These are phyloP conservation scores for Solanum ahanhuiri DNA, from an alignment of 257 asterid species.

Conservation along the genomic window DNA sequence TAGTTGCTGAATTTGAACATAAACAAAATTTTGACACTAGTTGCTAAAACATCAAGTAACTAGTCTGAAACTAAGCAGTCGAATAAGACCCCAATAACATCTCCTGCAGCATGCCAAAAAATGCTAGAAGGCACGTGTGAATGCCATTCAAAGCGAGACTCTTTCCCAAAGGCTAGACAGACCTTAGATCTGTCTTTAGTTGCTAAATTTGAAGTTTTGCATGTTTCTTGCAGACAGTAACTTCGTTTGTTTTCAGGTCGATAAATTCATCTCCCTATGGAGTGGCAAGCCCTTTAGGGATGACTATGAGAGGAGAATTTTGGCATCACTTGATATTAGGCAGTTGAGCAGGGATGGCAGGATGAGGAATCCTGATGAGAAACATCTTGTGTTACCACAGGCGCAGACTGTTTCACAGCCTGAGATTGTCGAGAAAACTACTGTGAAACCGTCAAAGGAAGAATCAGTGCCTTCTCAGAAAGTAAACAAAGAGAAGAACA, in stretches of 20 bases:
- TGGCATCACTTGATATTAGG: constrained; percentile 60
- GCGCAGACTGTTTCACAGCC: constrained; percentile 25
- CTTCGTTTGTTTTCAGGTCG: constrained; percentile 26
- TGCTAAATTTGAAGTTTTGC: neutral
- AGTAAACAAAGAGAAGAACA: constrained; percentile 1
- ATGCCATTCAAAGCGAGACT: neutral
- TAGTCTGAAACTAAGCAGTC: neutral
- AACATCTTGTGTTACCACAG: constrained; percentile 33
- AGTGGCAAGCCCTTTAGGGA: constrained; percentile 47
- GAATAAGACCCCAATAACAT: neutral
- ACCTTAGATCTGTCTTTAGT: neutral
- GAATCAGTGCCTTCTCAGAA: constrained; percentile 12
- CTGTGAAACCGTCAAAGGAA: constrained; percentile 33
- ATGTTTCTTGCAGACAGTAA: neutral
- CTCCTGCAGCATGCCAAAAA: neutral
- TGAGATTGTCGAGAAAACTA: constrained; percentile 23
- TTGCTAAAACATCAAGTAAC: neutral
- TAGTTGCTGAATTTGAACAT: neutral
- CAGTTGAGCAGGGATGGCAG: constrained; percentile 74
- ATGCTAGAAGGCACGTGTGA: neutral
- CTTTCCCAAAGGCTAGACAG: neutral
- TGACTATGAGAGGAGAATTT: constrained; percentile 60
- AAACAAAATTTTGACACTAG: neutral
- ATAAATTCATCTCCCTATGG: constrained; percentile 52
- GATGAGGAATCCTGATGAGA: constrained; percentile 58